phyloP scores from a whole-genome alignment of 495 filamentous ascomycete species.

The Aspergillus affinis region DNA sequence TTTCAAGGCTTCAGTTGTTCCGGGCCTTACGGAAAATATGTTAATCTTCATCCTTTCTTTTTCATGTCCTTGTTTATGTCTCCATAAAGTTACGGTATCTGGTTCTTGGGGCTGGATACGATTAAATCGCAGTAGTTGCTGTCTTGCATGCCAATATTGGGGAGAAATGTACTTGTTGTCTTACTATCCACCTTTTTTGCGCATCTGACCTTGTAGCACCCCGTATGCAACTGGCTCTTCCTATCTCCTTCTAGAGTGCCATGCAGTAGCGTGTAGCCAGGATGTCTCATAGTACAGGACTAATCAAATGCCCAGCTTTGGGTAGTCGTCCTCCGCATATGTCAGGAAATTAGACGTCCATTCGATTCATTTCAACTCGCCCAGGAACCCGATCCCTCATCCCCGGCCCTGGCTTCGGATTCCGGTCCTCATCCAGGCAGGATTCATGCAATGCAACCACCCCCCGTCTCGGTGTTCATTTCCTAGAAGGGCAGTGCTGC shows the following conservation, averaged over 20 bases:
- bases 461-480: background rate
- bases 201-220: background rate
- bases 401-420: no score
- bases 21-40: background rate
- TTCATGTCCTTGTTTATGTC: background rate
- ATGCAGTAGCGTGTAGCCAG: background rate
- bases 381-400: background rate
- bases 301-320: background rate
- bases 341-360: background rate
- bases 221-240: background rate
- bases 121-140: constrained; percentile 1
- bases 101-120: background rate
- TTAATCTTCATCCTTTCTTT: constrained; percentile 12
- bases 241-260: background rate
- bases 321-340: background rate
- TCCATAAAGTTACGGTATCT: constrained; percentile 8
- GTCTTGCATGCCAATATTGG: background rate
- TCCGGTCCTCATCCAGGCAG: no score
- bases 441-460: no score
- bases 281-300: background rate
- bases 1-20: background rate
- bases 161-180: background rate
- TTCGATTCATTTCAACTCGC: background rate
- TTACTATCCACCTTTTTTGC: background rate
- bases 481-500: no score